Base-by-base conservation (phyloP, 2,329 filamentous ascomycete species). In the Juglanconis juglandina region DNA sequence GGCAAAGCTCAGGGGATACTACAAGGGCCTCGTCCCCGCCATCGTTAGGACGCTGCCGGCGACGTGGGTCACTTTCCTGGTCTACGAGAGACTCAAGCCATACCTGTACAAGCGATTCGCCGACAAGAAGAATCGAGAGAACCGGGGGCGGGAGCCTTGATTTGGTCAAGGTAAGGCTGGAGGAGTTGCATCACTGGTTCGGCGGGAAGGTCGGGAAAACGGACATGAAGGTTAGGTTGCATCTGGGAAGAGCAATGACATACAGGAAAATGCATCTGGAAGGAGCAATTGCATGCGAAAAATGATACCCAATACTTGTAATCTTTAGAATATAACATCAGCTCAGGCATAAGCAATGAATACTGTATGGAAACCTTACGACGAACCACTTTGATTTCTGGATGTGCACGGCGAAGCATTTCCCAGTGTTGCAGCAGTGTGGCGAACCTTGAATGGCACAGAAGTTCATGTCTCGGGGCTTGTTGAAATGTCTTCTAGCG, bases 11-110 rank as follows among this genome's bases (percentile, higher is more conserved):
- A 77, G 83, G 9, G 94, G 94, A 0, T 98, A 97, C 75, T 99
- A 98, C 75, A 91, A 93, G 66, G 95, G 95, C 1, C 78, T 98
- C 60, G 86, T 91, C 46, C 93, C 94, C 1, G 96, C 94, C 66
- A 83, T 96, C n/a, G 79, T 96, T 56, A 85, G 95, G 63, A 95
- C 98, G 34, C 80, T 99, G 73, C 95, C 95, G 3, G 93, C 92
- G 37, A 98, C 95, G 3, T 96, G 95, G 85, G 91, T 97, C 57
- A 98, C 94, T 1, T 98, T 99, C 72, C 75, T 99, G 68, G 93
- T 98, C 32, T 98, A 98, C 75, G 95, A 99, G 79, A 98, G 98
- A 74, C 88, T 89, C 62, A 92, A 89, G 76, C 86, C 84, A 66
- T 88, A 91, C 71, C 72, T 96, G 41, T 79, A 33, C 37, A 39